Conservation (phyloP, 768 basidiomycete genomes). For the Leccinum barrowsii region DNA sequence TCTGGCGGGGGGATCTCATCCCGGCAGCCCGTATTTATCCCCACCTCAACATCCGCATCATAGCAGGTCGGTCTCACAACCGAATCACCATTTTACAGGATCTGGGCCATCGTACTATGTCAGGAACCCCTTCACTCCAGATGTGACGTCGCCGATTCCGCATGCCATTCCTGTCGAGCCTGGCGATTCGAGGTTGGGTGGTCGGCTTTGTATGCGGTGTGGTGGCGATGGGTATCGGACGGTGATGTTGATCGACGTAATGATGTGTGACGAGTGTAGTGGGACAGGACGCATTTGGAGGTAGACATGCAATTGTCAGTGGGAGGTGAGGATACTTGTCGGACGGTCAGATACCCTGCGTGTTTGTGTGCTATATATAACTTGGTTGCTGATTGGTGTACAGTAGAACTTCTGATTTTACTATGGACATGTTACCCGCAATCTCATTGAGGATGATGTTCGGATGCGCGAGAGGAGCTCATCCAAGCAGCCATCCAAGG, state of each 20-base stretch:
- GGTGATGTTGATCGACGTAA: conserved; percentile 52
- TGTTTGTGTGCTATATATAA: neutral
- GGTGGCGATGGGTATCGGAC: conserved; percentile 56
- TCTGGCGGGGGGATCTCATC: neutral
- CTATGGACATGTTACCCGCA: too few relatives aligned
- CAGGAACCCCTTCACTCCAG: conserved; percentile 17
- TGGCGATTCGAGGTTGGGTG: conserved; percentile 71
- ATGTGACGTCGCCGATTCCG: conserved; percentile 31
- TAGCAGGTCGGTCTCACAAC: conserved; percentile 19
- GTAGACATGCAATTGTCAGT: conserved; percentile 4
- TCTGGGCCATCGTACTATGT: conserved; percentile 24
- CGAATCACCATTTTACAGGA: neutral
- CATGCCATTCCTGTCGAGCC: conserved; percentile 47
- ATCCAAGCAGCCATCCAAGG: too few relatives aligned
- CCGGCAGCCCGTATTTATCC: neutral
- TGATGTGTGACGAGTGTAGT: conserved; percentile 53
- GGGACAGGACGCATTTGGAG: conserved; percentile 60
- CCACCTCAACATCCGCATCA: conserved; percentile 13
- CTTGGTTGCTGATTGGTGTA: neutral
- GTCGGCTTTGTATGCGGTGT: conserved; percentile 62
- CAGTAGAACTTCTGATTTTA: neutral
- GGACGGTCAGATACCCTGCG: conserved; percentile 1
- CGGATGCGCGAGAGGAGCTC: too few relatives aligned
- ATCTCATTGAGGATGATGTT: neutral
- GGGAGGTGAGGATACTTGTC: neutral